Evolutionary conservation across 169 alveolate species (phyloP).

Genomic region (Plasmodium adleri): DNA sequence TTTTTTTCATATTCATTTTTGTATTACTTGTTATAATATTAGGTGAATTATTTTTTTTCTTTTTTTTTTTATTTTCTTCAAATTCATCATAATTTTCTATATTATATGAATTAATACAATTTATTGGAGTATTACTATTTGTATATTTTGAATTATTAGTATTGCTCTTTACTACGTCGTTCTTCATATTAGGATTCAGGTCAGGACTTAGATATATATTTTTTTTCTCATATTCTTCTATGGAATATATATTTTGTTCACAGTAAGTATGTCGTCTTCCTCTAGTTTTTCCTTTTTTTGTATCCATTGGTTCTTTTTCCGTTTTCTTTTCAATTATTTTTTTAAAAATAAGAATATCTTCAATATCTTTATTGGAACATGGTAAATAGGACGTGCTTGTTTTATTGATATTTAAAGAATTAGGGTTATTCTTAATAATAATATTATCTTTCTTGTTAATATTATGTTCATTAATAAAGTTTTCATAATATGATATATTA

Average conservation of each 20-base stretch:
- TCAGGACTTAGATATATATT: no score
- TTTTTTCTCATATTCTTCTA: no score
- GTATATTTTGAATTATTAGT: neutral
- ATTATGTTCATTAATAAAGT: neutral
- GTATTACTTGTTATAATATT: neutral
- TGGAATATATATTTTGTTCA: no score
- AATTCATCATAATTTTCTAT: neutral
- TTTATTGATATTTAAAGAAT: conserved; percentile 18
- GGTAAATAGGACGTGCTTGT: conserved; percentile 70
- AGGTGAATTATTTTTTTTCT: neutral
- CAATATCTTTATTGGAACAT: conserved; percentile 52
- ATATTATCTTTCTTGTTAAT: neutral
- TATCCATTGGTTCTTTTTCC: no score
- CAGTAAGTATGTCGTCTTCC: conserved; percentile 6
- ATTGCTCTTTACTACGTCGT: neutral
- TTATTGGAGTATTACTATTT: conserved; percentile 7
- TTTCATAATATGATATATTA: no score
- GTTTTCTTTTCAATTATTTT: conserved; percentile 19
- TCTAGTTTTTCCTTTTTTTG: conserved; percentile 4
- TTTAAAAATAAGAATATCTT: conserved; percentile 22
- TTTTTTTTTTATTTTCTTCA: neutral
- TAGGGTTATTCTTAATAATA: neutral
- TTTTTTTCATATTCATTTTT: neutral
- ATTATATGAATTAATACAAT: neutral
- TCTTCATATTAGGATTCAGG: neutral